Evolutionary conservation across 495 filamentous ascomycete species (phyloP).

Genomic region (Lasiosphaeriaceae sp.): DNA sequence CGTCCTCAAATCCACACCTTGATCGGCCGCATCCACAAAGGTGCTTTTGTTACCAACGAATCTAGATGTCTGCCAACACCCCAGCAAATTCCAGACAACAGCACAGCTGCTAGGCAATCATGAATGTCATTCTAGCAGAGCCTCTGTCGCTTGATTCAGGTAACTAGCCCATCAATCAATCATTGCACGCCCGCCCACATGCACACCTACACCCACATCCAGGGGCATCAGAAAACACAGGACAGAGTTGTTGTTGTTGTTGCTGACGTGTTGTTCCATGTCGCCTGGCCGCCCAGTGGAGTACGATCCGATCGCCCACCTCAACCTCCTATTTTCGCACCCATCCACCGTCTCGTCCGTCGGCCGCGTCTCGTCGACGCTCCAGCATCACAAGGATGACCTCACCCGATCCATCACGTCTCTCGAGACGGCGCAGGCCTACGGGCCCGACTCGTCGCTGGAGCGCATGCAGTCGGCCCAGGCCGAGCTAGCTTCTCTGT

Average conservation of each 20-base stretch:
- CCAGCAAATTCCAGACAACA: background rate
- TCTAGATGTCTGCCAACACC: background rate
- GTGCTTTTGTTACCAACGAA: background rate
- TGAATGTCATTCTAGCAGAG: slow-evolving; percentile 43
- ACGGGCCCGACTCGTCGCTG: slow-evolving; percentile 81
- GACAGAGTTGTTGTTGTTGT: slow-evolving; percentile 3
- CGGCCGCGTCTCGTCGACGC: slow-evolving; percentile 61
- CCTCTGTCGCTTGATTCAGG: slow-evolving; percentile 49
- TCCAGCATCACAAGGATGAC: slow-evolving; percentile 77
- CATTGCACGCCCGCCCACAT: background rate
- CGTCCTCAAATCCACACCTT: background rate
- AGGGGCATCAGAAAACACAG: no score
- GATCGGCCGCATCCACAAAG: background rate
- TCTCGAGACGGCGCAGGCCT: slow-evolving; percentile 76
- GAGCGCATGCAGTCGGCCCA: slow-evolving; percentile 87
- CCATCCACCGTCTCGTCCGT: slow-evolving; percentile 82
- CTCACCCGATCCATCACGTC: slow-evolving; percentile 74
- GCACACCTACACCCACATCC: no score
- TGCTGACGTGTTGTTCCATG: slow-evolving; percentile 30
- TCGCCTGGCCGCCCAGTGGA: slow-evolving; percentile 55
- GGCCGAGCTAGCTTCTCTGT: slow-evolving; percentile 80
- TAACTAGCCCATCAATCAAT: slow-evolving; percentile 19
- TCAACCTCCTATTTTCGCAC: slow-evolving; percentile 92
- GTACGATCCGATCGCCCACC: slow-evolving; percentile 89
- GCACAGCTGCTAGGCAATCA: slow-evolving; percentile 17